Conservation (phyloP, 495 filamentous ascomycete genomes). For the Penicillium chermesinum region DNA sequence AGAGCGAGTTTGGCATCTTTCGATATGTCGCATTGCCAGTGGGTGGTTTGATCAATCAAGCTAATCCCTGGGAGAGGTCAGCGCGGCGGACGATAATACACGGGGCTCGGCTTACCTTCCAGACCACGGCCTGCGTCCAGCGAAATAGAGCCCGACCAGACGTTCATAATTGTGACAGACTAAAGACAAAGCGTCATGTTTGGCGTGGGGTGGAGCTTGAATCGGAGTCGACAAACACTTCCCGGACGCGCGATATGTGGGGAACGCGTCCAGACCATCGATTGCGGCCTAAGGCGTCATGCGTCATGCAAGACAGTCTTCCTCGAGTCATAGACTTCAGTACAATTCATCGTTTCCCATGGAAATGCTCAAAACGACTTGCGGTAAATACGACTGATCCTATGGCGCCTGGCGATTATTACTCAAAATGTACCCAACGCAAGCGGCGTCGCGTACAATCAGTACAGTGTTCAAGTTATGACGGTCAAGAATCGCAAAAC, state of each 20-base stretch:
- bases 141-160: conserved; percentile 36
- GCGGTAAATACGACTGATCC: too few relatives aligned
- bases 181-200: background rate
- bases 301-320: too few relatives aligned
- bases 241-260: conserved; percentile 8
- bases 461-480: too few relatives aligned
- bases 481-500: conserved; percentile 2
- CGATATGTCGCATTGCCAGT: conserved; percentile 37
- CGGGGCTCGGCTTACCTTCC: conserved; percentile 26
- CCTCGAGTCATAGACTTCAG: background rate
- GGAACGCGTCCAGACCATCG: conserved; percentile 5
- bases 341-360: too few relatives aligned
- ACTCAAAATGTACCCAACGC: too few relatives aligned
- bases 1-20: conserved; percentile 34
- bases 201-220: background rate
- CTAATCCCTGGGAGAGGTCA: conserved; percentile 31
- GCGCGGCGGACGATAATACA: conserved; percentile 4
- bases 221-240: conserved; percentile 6
- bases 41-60: conserved; percentile 33
- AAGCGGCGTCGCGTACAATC: too few relatives aligned
- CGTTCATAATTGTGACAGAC: conserved; percentile 27
- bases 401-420: too few relatives aligned
- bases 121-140: conserved; percentile 27
- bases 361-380: too few relatives aligned
- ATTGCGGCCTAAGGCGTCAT: background rate